Evolutionary conservation across 495 filamentous ascomycete species (phyloP).

Genomic region (Tuber aestivum): DNA sequence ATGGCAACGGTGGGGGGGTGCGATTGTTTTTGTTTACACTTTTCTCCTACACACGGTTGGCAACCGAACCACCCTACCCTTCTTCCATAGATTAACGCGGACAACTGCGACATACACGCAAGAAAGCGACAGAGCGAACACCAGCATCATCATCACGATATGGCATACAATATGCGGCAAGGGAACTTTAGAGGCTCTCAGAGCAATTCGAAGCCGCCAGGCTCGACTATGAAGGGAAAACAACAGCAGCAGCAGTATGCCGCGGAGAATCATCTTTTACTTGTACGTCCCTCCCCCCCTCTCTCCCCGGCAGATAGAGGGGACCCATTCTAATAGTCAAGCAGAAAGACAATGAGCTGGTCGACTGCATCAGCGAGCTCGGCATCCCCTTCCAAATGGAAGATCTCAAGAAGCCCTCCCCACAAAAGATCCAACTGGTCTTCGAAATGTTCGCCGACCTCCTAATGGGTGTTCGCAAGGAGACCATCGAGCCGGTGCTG

Average conservation of each 20-base stretch:
- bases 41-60: no score
- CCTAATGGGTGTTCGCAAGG: conserved; percentile 81
- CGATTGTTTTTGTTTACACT: conserved; percentile 20
- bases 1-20: conserved; percentile 20
- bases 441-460: conserved; percentile 96
- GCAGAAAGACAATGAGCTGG: conserved; percentile 70
- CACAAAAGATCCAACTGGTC: conserved; percentile 87
- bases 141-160: conserved; percentile 4
- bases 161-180: conserved; percentile 35
- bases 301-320: not conserved
- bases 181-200: conserved; percentile 36
- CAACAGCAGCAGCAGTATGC: conserved; percentile 21
- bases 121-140: not conserved
- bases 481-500: conserved; percentile 91
- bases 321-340: conserved; percentile 3
- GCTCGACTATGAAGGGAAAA: conserved; percentile 20
- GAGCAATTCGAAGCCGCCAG: conserved; percentile 31
- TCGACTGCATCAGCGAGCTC: conserved; percentile 93
- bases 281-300: conserved; percentile 12
- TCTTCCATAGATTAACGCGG: not conserved
- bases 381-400: conserved; percentile 80
- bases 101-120: not conserved
- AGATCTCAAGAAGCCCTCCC: conserved; percentile 88
- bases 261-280: conserved; percentile 30
- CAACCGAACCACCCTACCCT: no score